A percentile compares a stretch with the other conserved stretches of the same genome.
phyloP scores from a whole-genome alignment of 2,329 filamentous ascomycete species.

The Polytolypa hystricis region DNA sequence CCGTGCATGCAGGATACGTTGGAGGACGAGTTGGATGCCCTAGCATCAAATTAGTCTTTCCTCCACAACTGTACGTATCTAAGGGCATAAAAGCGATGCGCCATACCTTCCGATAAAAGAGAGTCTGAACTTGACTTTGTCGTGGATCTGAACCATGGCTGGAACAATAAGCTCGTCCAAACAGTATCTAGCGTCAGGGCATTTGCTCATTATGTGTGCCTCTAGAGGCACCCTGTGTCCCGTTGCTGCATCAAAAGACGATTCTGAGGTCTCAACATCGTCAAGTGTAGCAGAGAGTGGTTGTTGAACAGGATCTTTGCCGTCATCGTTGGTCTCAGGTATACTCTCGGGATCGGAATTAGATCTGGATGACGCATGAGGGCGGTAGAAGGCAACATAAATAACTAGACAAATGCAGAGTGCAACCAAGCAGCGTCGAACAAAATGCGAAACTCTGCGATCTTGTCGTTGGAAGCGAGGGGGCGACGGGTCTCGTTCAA shows the following conservation, averaged over 20 bases:
- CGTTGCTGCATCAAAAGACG: no score
- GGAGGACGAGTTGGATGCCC: slow-evolving; percentile 59
- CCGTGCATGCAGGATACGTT: slow-evolving; percentile 85
- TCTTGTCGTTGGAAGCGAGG: background rate
- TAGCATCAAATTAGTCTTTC: no score
- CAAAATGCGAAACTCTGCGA: slow-evolving; percentile 3
- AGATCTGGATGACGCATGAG: background rate
- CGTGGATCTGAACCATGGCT: slow-evolving; percentile 66
- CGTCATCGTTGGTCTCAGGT: background rate
- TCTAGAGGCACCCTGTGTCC: slow-evolving; percentile 66
- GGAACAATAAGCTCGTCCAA: slow-evolving; percentile 71
- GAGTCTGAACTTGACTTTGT: slow-evolving; percentile 82
- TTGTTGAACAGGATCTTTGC: no score
- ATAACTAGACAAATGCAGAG: slow-evolving; percentile 10
- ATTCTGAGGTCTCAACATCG: no score
- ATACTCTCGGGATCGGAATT: background rate
- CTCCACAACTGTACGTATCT: no score
- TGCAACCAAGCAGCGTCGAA: slow-evolving; percentile 9
- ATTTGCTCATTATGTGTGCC: slow-evolving; percentile 95
- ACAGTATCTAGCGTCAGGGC: slow-evolving; percentile 80
- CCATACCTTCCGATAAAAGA: slow-evolving; percentile 75
- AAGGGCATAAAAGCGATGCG: background rate
- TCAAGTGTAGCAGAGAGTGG: no score
- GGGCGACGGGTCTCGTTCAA: background rate
- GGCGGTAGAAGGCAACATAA: slow-evolving; percentile 6